Evolutionary conservation across 148 eudicot species (phyloP).

Genomic region (Cornus florida): DNA sequence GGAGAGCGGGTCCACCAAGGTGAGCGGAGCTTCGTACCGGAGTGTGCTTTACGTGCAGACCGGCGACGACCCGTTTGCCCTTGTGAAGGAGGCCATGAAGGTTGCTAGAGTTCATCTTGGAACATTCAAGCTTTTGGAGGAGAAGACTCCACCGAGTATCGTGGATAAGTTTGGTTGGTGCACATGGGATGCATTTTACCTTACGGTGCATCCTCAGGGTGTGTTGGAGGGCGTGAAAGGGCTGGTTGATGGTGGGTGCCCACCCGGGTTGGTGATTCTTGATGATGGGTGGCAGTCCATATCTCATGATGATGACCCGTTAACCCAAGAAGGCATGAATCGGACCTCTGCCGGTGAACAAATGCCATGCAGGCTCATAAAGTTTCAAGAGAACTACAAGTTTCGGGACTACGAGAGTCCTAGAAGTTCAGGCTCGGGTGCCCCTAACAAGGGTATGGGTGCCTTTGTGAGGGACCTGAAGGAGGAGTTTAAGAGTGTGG

Average conservation of each 20-base stretch:
- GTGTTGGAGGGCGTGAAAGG: conserved; percentile 76
- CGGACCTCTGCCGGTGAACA: conserved; percentile 91
- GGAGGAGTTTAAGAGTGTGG: conserved; percentile 62
- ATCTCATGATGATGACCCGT: conserved; percentile 79
- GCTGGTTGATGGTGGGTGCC: conserved; percentile 68
- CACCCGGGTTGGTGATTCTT: conserved; percentile 78
- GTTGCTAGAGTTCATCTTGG: conserved; percentile 63
- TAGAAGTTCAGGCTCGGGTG: conserved; percentile 13
- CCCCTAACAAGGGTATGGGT: conserved; percentile 61
- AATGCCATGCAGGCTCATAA: conserved; percentile 85
- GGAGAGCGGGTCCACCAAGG: conserved; percentile 76
- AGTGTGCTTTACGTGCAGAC: conserved; percentile 55
- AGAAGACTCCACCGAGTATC: conserved; percentile 69
- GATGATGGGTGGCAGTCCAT: conserved; percentile 98
- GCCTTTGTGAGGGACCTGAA: conserved; percentile 84
- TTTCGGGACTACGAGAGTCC: conserved; percentile 75
- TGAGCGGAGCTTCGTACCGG: conserved; percentile 34
- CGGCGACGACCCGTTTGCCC: conserved; percentile 61
- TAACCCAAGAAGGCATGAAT: conserved; percentile 68
- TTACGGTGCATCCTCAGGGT: conserved; percentile 49
- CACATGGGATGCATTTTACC: no score
- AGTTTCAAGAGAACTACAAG: conserved; percentile 75
- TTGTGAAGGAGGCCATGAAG: conserved; percentile 65
- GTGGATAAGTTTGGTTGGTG: conserved; percentile 85
- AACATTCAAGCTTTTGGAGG: conserved; percentile 67